Evolutionary conservation across 2,329 filamentous ascomycete species (phyloP).

Genomic region (Hawksworthiomyces lignivorus): DNA sequence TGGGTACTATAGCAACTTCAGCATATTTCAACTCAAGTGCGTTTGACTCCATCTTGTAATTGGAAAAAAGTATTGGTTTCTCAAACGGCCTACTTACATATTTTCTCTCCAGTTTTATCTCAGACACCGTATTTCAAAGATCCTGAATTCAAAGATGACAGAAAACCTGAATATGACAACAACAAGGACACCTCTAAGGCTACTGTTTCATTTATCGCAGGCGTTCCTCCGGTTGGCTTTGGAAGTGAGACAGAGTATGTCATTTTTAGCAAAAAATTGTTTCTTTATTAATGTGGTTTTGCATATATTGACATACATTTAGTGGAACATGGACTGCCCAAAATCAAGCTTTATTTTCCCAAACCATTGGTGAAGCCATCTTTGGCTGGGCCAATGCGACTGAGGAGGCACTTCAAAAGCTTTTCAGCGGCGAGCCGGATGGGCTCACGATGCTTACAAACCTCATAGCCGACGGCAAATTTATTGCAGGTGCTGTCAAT

Average conservation of each 20-base stretch:
- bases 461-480: constrained; percentile 22
- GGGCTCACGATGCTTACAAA: constrained; percentile 17
- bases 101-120: background rate
- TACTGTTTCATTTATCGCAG: too few species aligned
- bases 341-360: constrained; percentile 20
- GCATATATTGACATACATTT: too few species aligned
- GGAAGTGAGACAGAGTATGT: too few species aligned
- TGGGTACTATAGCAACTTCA: background rate
- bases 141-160: too few species aligned
- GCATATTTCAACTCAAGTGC: background rate
- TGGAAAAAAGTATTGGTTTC: too few species aligned
- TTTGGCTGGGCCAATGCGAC: constrained; percentile 19
- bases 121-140: background rate
- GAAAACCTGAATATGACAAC: too few species aligned
- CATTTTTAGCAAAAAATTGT: too few species aligned
- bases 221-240: too few species aligned
- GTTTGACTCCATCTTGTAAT: too few species aligned
- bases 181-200: too few species aligned
- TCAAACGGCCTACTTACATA: too few species aligned
- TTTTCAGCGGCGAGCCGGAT: constrained; percentile 20
- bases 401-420: constrained; percentile 5
- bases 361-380: constrained; percentile 21
- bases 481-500: constrained; percentile 15
- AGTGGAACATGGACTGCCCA: constrained; percentile 22
- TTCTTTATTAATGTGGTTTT: too few species aligned